phyloP scores from a whole-genome alignment of 805 yeast genomes.

The Monosporozyma aquatica region DNA sequence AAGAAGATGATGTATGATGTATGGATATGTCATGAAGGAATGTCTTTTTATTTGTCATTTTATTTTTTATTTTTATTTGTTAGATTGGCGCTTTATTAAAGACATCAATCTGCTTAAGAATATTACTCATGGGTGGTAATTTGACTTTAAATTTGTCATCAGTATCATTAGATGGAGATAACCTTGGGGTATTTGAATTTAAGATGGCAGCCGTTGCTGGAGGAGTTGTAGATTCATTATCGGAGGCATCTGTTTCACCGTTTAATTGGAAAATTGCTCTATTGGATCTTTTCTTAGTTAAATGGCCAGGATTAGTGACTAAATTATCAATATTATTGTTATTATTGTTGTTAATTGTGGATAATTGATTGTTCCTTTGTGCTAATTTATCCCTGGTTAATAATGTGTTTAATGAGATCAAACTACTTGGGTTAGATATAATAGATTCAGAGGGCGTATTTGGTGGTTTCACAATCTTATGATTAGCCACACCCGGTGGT shows the following conservation, averaged over 20 bases:
- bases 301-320: too few species aligned
- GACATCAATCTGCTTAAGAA: conserved; percentile 19
- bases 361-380: neutral
- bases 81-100: conserved; percentile 11
- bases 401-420: conserved; percentile 12
- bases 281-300: neutral
- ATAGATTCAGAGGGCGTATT: conserved; percentile 13
- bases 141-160: conserved; percentile 12
- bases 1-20: neutral
- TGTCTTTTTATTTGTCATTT: too few species aligned
- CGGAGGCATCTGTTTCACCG: neutral
- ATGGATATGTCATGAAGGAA: neutral
- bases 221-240: neutral
- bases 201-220: neutral
- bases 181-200: neutral
- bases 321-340: neutral
- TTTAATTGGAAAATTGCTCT: conserved; percentile 3
- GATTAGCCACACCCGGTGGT: neutral
- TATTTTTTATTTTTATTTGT: too few species aligned
- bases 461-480: conserved; percentile 10
- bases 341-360: too few species aligned
- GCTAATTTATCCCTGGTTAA: conserved; percentile 1
- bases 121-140: conserved; percentile 24
- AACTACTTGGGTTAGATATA: conserved; percentile 15
- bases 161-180: conserved; percentile 12